Evolutionary conservation across 768 basidiomycete species (phyloP).

Genomic region (Boletus vinaceobasis): DNA sequence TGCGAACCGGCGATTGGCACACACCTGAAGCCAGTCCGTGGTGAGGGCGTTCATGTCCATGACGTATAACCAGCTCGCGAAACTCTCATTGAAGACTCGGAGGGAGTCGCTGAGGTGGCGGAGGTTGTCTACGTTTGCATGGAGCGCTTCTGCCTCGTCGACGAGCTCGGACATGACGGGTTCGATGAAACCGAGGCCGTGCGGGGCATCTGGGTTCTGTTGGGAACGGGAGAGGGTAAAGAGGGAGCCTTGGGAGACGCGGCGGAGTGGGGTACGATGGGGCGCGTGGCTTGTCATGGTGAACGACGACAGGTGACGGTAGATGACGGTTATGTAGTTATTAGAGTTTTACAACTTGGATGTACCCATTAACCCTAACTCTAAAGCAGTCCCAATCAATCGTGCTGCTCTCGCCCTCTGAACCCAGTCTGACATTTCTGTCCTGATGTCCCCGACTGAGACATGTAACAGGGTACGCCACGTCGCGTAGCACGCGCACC

Average conservation of each 20-base stretch:
- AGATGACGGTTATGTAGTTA: background rate
- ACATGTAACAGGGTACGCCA: background rate
- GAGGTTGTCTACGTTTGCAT: slow-evolving; percentile 71
- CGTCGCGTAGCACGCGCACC: background rate
- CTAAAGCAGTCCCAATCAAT: background rate
- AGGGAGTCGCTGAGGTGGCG: slow-evolving; percentile 71
- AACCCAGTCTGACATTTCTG: background rate
- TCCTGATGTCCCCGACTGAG: background rate
- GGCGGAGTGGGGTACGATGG: slow-evolving; percentile 79
- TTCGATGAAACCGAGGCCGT: slow-evolving; percentile 82
- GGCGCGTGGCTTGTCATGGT: slow-evolving; percentile 26
- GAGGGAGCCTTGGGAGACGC: slow-evolving; percentile 89
- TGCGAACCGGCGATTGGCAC: background rate
- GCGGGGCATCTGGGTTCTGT: slow-evolving; percentile 68
- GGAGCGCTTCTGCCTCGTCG: slow-evolving; percentile 82
- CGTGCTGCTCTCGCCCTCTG: no score
- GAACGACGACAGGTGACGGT: no score
- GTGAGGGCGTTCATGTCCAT: slow-evolving; percentile 95
- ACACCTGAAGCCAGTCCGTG: slow-evolving; percentile 87
- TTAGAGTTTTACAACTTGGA: background rate
- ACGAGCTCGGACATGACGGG: slow-evolving; percentile 81
- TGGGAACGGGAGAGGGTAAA: slow-evolving; percentile 76
- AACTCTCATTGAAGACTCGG: slow-evolving; percentile 86
- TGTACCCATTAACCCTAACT: background rate
- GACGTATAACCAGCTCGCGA: slow-evolving; percentile 87